Evolutionary conservation across 805 yeast species (phyloP).

Genomic region (Candida bentonensis): DNA sequence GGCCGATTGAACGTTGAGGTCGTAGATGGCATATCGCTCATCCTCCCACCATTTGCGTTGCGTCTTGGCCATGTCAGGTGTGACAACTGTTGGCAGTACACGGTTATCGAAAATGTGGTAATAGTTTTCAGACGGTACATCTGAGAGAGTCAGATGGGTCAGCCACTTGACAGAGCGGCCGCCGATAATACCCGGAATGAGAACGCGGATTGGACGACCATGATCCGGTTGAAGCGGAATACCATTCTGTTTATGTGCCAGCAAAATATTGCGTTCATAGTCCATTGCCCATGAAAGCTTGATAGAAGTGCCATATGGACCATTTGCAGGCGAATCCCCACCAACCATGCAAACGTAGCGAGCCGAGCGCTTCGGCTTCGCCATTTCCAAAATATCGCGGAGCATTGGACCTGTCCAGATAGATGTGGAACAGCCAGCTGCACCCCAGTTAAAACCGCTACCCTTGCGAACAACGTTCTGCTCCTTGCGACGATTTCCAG

Average conservation of each 20-base stretch:
- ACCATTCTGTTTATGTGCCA: conserved; percentile 26
- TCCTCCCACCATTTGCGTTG: conserved; percentile 26
- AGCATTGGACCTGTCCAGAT: conserved; percentile 24
- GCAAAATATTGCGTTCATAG: conserved; percentile 21
- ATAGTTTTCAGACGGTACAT: conserved; percentile 23
- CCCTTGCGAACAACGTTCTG: conserved; percentile 24
- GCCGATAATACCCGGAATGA: conserved; percentile 27
- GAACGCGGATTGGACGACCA: conserved; percentile 23
- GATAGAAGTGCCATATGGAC: conserved; percentile 21
- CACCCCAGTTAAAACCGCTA: conserved; percentile 26
- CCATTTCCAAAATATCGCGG: conserved; percentile 17
- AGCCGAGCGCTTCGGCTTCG: conserved; percentile 19
- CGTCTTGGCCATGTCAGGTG: conserved; percentile 22
- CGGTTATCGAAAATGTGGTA: conserved; percentile 25
- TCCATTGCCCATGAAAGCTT: conserved; percentile 22
- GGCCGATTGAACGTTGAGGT: conserved; percentile 23
- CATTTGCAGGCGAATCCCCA: conserved; percentile 15
- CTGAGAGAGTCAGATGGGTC: conserved; percentile 18
- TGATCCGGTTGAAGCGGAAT: conserved; percentile 23
- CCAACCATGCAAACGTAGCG: conserved; percentile 24
- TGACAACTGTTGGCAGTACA: conserved; percentile 24
- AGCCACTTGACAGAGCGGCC: conserved; percentile 29
- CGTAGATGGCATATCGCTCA: conserved; percentile 25
- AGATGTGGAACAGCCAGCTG: conserved; percentile 23
- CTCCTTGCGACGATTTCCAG: conserved; percentile 25